Base-by-base conservation (phyloP, 345 rosid species). In the Aquilaria malaccensis region DNA sequence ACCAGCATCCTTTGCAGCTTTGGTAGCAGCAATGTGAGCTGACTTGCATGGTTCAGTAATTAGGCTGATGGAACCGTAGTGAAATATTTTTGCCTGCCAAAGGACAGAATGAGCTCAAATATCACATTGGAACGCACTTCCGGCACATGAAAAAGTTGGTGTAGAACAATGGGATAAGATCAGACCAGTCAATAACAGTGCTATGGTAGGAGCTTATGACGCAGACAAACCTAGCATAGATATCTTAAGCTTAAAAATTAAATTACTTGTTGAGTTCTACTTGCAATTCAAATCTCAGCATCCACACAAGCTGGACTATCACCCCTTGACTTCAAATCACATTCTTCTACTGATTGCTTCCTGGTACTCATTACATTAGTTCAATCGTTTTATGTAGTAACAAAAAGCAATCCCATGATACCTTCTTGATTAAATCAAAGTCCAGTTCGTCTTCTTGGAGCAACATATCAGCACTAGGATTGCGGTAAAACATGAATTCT, bases 401-500 rank as follows among this genome's bases (percentile, higher is more conserved):
- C 37, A 45, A 52, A 45, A 14, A 58, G 13, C 37, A 56, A 47
- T 12, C 13, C 47, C 32, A 43, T 13, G 56, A 37, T 70, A 93
- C 99, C 96, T 94, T 94, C 54, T 56, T 85, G 47, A 94, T 87
- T 66, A 90, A 74, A 76, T 90, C 78, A 60, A 80, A 52, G 80
- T 94, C 97, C 68, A 94, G 90, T 80, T 94, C 96, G 58, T 74
- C 72, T 72, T 83, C 97, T 66, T 70, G 70, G 60, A 94, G 87
- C 73, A 94, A 67, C 99, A 94, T 94, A 72, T 94, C 99, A 2
- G 97, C 97, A 70, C 99, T 89, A 2, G 99, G 99, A 68, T 94
- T 94, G 41, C 99, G 87, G 61, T 94, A 94, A 67, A 90, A 94
- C 97, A 94, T 94, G 78, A 94, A 94, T 57, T 94, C 99, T 2